Evolutionary conservation across 2,329 filamentous ascomycete genomes (phyloP).

Genomic region (Colletotrichum sp.): DNA sequence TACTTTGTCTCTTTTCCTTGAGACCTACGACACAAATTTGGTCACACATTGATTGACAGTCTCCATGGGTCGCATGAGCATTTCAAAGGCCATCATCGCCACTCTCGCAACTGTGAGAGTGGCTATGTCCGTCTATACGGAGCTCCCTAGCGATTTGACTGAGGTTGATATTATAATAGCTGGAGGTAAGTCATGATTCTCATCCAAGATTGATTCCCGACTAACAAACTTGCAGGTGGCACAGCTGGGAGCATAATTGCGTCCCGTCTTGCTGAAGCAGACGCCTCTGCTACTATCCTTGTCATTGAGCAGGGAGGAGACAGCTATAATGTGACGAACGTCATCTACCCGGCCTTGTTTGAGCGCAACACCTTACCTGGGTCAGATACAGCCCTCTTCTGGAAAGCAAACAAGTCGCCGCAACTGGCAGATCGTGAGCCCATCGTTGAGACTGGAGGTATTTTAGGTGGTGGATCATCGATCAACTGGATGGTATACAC

Average conservation of each 20-base stretch:
- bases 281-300: constrained; percentile 30
- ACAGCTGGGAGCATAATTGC: constrained; percentile 31
- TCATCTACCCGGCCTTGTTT: constrained; percentile 28
- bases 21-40: too few species aligned
- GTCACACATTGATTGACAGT: not conserved
- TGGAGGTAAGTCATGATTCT: not conserved
- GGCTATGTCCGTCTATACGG: not conserved
- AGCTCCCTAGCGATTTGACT: not conserved
- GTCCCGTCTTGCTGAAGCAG: constrained; percentile 28
- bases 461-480: constrained; percentile 36
- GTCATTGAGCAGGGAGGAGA: constrained; percentile 32
- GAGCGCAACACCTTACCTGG: constrained; percentile 2
- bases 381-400: constrained; percentile 24
- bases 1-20: too few species aligned
- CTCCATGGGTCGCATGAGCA: not conserved
- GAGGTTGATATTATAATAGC: not conserved
- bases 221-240: constrained; percentile 26
- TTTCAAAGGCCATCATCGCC: not conserved
- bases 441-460: constrained; percentile 27
- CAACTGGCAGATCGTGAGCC: constrained; percentile 24
- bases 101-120: not conserved
- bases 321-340: constrained; percentile 28
- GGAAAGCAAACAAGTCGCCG: constrained; percentile 26
- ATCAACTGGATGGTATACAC: constrained; percentile 38
- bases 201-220: not conserved